A percentile compares a stretch with the other conserved stretches of the same genome.
Conservation (phyloP, 1,139 yeast genomes). For the Debaryomycetaceae sp. region DNA sequence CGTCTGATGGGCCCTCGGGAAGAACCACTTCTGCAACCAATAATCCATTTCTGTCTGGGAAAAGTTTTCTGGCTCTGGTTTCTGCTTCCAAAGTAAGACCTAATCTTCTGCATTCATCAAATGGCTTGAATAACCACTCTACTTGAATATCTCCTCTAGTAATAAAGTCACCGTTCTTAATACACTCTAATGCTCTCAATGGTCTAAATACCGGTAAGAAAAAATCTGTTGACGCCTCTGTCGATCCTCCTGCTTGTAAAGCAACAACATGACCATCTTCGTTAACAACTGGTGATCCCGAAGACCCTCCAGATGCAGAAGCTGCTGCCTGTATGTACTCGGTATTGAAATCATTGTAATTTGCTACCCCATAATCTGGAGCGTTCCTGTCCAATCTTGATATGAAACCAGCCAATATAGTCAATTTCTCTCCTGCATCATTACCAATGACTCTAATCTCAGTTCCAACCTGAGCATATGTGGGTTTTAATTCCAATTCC, state of each 20-base stretch:
- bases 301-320: conserved; percentile 91
- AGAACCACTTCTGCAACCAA: conserved; percentile 80
- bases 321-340: conserved; percentile 98
- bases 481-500: conserved; percentile 71
- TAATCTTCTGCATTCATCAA: conserved; percentile 83
- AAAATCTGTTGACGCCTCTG: conserved; percentile 90
- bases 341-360: conserved; percentile 94
- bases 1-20: conserved; percentile 86
- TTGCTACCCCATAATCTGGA: conserved; percentile 85
- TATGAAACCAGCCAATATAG: conserved; percentile 85
- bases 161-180: conserved; percentile 56
- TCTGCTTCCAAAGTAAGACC: conserved; percentile 81
- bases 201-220: conserved; percentile 86
- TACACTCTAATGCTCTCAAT: conserved; percentile 70
- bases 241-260: conserved; percentile 89
- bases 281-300: conserved; percentile 93
- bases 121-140: conserved; percentile 85
- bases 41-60: conserved; percentile 77
- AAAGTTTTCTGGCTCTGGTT: conserved; percentile 58
- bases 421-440: conserved; percentile 92
- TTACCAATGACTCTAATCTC: conserved; percentile 95
- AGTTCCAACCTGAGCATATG: conserved; percentile 80
- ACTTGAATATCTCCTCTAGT: conserved; percentile 85
- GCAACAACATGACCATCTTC: conserved; percentile 88
- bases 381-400: conserved; percentile 91